phyloP scores from a whole-genome alignment of 1,139 yeast genomes.

The Hyphopichia fennica region DNA sequence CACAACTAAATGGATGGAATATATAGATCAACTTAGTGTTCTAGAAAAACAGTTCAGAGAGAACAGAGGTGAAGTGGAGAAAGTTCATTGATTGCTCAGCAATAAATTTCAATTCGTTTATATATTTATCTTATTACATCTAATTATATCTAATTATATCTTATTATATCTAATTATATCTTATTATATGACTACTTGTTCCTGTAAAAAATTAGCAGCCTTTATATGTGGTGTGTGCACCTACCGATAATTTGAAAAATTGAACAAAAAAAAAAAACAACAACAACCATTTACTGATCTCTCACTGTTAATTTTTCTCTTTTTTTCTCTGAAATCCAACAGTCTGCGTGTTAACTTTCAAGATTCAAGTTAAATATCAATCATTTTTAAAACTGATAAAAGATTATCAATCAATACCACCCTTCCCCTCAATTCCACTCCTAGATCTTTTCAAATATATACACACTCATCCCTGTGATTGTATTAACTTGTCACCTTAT shows the following conservation, averaged over 20 bases:
- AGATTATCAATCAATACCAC: background rate
- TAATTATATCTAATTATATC: background rate
- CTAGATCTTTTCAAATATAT: background rate
- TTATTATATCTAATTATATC: background rate
- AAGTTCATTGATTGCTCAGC: no score
- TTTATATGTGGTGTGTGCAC: background rate
- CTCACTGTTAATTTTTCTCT: no score
- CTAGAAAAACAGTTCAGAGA: conserved; percentile 42
- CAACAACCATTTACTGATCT: conserved; percentile 5
- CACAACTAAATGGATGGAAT: conserved; percentile 55
- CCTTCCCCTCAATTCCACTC: background rate
- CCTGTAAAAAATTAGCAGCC: conserved; percentile 2
- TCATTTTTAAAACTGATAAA: background rate
- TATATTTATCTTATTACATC: no score
- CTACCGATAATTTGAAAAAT: background rate
- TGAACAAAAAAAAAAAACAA: background rate
- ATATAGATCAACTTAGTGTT: conserved; percentile 35
- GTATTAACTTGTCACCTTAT: background rate
- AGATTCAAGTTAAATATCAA: background rate
- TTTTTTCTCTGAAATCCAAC: background rate
- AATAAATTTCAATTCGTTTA: no score
- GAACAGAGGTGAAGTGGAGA: conserved; percentile 38
- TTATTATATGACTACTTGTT: background rate
- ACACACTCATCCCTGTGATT: background rate
- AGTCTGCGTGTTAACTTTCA: conserved; percentile 24